phyloP scores from a whole-genome alignment of 2,329 filamentous ascomycete genomes.

The Fusarium tjaetaba region DNA sequence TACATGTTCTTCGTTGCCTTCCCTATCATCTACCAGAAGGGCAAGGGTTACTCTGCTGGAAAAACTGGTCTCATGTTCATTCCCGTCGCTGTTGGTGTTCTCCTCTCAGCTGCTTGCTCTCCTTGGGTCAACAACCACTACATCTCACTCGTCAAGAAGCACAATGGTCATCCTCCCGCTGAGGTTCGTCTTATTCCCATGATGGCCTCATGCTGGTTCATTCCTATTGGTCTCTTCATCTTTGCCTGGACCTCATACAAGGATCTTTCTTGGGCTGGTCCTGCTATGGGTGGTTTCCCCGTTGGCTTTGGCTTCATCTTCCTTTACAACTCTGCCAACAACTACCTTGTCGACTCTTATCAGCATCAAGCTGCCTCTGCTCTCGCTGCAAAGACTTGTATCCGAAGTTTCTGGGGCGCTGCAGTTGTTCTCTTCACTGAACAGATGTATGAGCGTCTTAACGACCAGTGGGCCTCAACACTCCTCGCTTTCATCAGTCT shows the following conservation, averaged over 20 bases:
- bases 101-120: conserved; percentile 72
- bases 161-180: conserved; percentile 78
- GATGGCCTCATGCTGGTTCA: conserved; percentile 80
- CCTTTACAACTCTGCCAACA: conserved; percentile 82
- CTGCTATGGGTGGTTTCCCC: conserved; percentile 74
- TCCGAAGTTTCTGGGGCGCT: conserved; percentile 84
- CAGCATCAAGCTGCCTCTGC: conserved; percentile 81
- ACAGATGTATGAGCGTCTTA: conserved; percentile 80
- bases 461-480: conserved; percentile 79
- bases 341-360: conserved; percentile 74
- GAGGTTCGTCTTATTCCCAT: conserved; percentile 84
- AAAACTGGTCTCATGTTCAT: conserved; percentile 89
- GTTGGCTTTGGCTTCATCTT: conserved; percentile 87
- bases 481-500: conserved; percentile 79
- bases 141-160: conserved; percentile 67
- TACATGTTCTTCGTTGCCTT: conserved; percentile 83
- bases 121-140: conserved; percentile 86
- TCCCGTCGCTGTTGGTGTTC: conserved; percentile 79
- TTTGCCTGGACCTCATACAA: conserved; percentile 73
- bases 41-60: conserved; percentile 80
- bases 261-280: conserved; percentile 74
- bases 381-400: conserved; percentile 82
- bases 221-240: conserved; percentile 67
- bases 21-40: conserved; percentile 77
- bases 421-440: conserved; percentile 80